Evolutionary conservation across 352 stramenopile species (phyloP), one percentile per base, ranked within the genome.

Genomic region (Peronospora belbahrii): DNA sequence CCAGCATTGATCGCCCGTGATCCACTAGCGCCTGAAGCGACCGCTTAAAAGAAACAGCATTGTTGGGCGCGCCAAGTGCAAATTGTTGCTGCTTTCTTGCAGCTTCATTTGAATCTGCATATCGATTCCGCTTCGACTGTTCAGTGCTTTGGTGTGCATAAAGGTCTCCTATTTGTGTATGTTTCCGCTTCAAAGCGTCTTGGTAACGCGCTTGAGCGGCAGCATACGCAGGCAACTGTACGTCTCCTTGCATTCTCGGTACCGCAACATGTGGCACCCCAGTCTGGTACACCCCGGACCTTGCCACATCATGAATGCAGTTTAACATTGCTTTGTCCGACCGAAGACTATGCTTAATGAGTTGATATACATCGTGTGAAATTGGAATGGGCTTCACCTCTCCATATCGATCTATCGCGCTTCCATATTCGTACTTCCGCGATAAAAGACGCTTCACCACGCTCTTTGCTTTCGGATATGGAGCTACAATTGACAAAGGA

Each of bases 1-100:
- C 59, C n/a, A 88, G 41, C 74, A 90, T 85, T 4, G 74, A 59
- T 25, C 76, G 52, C 4, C 79, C 74, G 51, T 79, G 64, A 18
- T 86, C 79, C 10, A 80, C 74, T 15, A 90, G 65, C 2, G 63
- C 58, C 40, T 90, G 79, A 25, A 87, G 59, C 15, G 64, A 74
- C 3, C 57, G 53, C 36, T 83, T 83, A 33, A 83, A 78, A 2
- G 50, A 53, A 15, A 60, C 37, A n/a, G 63, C 23, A 27, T 54
- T 57, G 34, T 17, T 56, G 4, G 17, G 31, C 25, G 42, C 19
- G 31, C 23, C 34, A 36, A 42, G 23, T n/a, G 59, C 40, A 17
- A 50, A 42, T 35, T 45, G 44, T 33, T 66, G 56, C 9, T 61
- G 56, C 34, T 52, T 57, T 51, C 48, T 40, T 35, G 42, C 36